Evolutionary conservation across 2,329 filamentous ascomycete genomes (phyloP), one percentile per base, ranked within the genome.

Genomic region (Triangularia verruculosa): DNA sequence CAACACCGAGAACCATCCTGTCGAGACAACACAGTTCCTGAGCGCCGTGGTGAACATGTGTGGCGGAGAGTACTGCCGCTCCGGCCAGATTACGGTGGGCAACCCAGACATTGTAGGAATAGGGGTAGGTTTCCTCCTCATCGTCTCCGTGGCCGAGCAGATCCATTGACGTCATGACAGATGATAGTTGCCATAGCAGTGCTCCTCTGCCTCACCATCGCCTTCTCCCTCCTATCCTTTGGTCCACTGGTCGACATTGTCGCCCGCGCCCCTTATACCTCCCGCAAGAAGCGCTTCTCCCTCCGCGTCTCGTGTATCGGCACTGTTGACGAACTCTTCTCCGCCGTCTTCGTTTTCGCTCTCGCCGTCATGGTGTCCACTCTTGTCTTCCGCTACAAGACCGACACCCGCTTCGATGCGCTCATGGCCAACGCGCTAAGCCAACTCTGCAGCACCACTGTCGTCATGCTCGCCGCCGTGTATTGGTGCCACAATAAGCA

Each of bases 101-200:
- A 68, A 68, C 32, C 66, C 64, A 4, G 66, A 68, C 30, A 66
- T 68, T 22, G 64, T 68, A n/a, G 66, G 66, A 12, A 62, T 64
- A 51, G 66, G 66, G 13, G 64, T 66, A 22, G 6, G 58, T 57
- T 27, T 8, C 2, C 2, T n/a, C 17, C 15, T 9, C 27, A 2
- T 3, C 12, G 22, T 25, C 15, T 13, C 25, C 20, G 17, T n/a
- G 11, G 39, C 22, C 27, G 28, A 32, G 25, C 28, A 17, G 17
- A 25, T 13, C 17, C 27, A 25, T 20, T 32, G 32, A 27, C 17
- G 27, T 28, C 13, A 54, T 5, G 11, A 54, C 56, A 66, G 64
- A 68, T 68, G 66, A 57, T 68, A 34, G 28, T 63, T 13, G 63
- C 66, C n/a, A 56, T 62, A 28, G 47, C 39, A 4, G 65, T 65